Base-by-base conservation (phyloP, 225 moss, liverwort and hornwort genomes). In the Marchantia paleacea region DNA sequence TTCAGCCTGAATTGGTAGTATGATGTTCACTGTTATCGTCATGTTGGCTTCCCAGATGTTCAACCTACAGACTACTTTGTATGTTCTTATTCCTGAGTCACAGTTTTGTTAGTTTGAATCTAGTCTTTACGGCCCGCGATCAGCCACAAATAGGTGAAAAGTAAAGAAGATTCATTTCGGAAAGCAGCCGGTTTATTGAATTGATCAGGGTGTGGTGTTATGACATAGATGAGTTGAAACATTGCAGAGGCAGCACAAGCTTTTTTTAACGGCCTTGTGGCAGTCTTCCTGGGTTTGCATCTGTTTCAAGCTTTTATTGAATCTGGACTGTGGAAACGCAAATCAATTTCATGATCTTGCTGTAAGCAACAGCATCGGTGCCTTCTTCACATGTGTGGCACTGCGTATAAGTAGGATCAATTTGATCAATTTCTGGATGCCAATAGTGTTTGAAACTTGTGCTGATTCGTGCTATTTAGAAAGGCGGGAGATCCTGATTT, bases 181-280 rank as follows among this genome's bases (percentile, higher is more conserved):
- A 29, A 0, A 12, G 12, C 14, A 66, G 29, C 29, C 19, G 69
- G 69, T 70, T 48, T 39, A 10, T 18, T 31, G 30, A n/a, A 51
- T n/a, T 52, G 72, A 72, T 72, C 10, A 51, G 70, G 70, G 72
- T 72, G 49, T 24, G 49, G 72, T 72, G 50, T 72, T 24, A 15
- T 64, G 22, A 70, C 18, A 19, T 49, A 48, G 72, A 51, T 8
- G 51, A 49, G 51, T 72, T 72, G 50, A 51, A 72, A 72, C 72
- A 50, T 20, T 72, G 29, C 18, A 49, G 15, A 49, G 19, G 19
- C 22, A 5, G 8, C 22, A 72, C 64, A 70, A 70, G 31, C 31
- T 48, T 70, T 13, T 47, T 8, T 18, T 64, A 24, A 3, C 1
- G 64, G 64, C 24, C 18, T 3, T 19, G 57, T 13, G 25, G 66